Conservation (phyloP, 1,139 yeast species). For the Yamadazyma atmosphaerica region DNA sequence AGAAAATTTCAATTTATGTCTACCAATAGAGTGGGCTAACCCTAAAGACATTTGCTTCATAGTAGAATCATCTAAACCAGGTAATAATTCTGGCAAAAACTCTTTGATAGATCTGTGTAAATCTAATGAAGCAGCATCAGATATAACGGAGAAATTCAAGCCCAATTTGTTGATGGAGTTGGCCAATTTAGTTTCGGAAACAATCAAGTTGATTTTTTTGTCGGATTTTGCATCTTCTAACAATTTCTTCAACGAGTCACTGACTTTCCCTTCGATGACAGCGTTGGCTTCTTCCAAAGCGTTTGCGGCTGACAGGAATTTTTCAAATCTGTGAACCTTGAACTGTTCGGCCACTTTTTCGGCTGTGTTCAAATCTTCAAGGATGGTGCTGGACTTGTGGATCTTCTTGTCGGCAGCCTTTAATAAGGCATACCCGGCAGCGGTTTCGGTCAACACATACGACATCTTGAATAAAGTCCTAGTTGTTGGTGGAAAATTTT, state of each 20-base stretch:
- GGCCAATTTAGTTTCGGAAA: slow-evolving; percentile 93
- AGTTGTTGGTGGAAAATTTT: slow-evolving; percentile 1
- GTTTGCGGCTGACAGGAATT: slow-evolving; percentile 90
- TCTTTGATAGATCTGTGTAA: slow-evolving; percentile 94
- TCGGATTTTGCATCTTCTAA: slow-evolving; percentile 82
- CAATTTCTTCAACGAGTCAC: slow-evolving; percentile 74
- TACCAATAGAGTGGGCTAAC: slow-evolving; percentile 95
- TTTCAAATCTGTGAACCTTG: slow-evolving; percentile 93
- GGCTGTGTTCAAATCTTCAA: slow-evolving; percentile 78
- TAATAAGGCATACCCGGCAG: slow-evolving; percentile 97
- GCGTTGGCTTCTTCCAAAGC: slow-evolving; percentile 96
- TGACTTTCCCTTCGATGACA: slow-evolving; percentile 89
- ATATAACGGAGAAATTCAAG: slow-evolving; percentile 80
- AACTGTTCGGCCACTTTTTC: slow-evolving; percentile 79
- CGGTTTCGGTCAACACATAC: slow-evolving; percentile 93
- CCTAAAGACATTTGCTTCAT: slow-evolving; percentile 94
- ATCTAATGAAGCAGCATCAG: slow-evolving; percentile 94
- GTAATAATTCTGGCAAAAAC: slow-evolving; percentile 87
- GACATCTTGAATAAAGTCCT: slow-evolving; percentile 53
- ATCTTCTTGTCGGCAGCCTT: slow-evolving; percentile 98
- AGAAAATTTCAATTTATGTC: slow-evolving; percentile 94
- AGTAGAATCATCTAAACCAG: slow-evolving; percentile 86
- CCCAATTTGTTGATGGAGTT: slow-evolving; percentile 95
- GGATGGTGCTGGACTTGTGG: slow-evolving; percentile 74
- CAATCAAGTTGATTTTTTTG: slow-evolving; percentile 87